Base-by-base conservation (phyloP, 2,329 filamentous ascomycete genomes). In the Fonsecaea nubica region DNA sequence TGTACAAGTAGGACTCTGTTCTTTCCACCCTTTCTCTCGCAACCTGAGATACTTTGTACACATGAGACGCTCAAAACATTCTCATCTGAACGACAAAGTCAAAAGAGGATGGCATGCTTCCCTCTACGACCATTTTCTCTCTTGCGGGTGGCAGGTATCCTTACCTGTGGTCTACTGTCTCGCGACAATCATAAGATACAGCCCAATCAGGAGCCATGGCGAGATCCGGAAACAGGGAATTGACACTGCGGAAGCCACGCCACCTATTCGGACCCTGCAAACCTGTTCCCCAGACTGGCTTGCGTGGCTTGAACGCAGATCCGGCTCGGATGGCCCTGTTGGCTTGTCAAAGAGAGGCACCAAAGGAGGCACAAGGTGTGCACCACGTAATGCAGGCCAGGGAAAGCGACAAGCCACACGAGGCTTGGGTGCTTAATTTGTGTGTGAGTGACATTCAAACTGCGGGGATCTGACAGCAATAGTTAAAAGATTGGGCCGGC, bases 221-320 rank as follows among this genome's bases (percentile, higher is more conserved):
- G 18, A 50, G 9, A 18, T 48, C 25, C 21, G n/a, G 25, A 50
- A 50, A 45, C 42, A 50, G 2, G 32, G 57, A 32, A 59, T 5
- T 10, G 13, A 7, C 21, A n/a, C 33, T 8, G 40, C 12, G 30
- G 32, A 18, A 30, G n/a, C 13, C 50, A 15, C 12, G 8, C 48
- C 33, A 32, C 25, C 25, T 25, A 25, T 25, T 54, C n/a, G 30
- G 59, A 58, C 52, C 35, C 13, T 21, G n/a, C 25, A 25, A 25
- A 25, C 25, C 25, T 25, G 25, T 25, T 42, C 13, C 61, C 36
- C 36, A 25, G n/a, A 35, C 32, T 45, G 18, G 56, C 21, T 67
- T 67, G 65, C 62, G 58, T 64, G 65, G 57, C 62, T 61, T 45
- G 30, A 32, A 40, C 45, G 40, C 52, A 52, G 55, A 48, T 25